Percentiles rank a stretch among this genome's conserved stretches.
Conservation (phyloP, 768 basidiomycete species). For the Paxillus involutus region DNA sequence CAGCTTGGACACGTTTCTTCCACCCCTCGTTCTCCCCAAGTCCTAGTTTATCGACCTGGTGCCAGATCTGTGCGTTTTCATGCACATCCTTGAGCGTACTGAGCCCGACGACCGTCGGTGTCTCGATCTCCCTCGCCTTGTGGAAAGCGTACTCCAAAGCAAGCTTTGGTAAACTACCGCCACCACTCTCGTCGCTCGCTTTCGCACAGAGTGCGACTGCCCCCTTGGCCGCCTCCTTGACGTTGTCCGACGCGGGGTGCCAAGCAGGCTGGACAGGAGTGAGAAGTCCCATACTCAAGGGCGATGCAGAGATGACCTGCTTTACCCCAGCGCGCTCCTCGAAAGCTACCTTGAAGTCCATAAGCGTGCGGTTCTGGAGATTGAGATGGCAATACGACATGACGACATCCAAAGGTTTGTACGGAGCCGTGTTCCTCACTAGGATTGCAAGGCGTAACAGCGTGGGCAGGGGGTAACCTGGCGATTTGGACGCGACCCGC, state of each 20-base stretch:
- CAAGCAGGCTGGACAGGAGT: slow-evolving; percentile 57
- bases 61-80: slow-evolving; percentile 67
- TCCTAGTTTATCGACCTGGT: slow-evolving; percentile 47
- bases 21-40: slow-evolving; percentile 34
- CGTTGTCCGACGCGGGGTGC: slow-evolving; percentile 69
- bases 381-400: slow-evolving; percentile 82
- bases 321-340: slow-evolving; percentile 60
- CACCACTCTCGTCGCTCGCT: slow-evolving; percentile 37
- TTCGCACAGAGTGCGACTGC: slow-evolving; percentile 33
- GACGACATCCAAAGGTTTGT: slow-evolving; percentile 72
- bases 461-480: slow-evolving; percentile 80
- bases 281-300: slow-evolving; percentile 82
- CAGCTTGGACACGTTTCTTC: slow-evolving; percentile 41
- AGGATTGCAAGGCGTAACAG: slow-evolving; percentile 82
- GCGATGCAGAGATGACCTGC: slow-evolving; percentile 77
- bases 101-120: slow-evolving; percentile 74
- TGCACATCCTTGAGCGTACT: slow-evolving; percentile 75
- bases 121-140: slow-evolving; percentile 39
- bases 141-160: slow-evolving; percentile 74
- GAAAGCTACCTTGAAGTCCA: slow-evolving; percentile 56
- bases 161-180: slow-evolving; percentile 47
- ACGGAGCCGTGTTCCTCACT: slow-evolving; percentile 63
- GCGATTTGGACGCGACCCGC: neutral
- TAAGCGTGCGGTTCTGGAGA: slow-evolving; percentile 67
- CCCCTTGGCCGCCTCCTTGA: slow-evolving; percentile 43